Conservation (phyloP, 768 basidiomycete species). For the Leccinum sublutescens region DNA sequence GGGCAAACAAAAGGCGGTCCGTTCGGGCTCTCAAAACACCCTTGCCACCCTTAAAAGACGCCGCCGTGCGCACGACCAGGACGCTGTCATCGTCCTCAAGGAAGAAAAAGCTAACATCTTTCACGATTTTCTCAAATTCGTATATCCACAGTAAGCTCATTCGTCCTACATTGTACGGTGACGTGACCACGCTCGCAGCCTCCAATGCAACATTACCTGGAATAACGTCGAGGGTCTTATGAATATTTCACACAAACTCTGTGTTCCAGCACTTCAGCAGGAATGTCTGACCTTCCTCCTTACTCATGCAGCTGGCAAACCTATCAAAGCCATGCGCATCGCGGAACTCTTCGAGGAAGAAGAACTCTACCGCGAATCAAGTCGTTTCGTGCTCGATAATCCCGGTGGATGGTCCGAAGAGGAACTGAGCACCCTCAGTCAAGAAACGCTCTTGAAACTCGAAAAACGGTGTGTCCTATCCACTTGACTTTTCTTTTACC, state of each 20-base stretch:
- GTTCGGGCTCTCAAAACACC: slow-evolving; percentile 30
- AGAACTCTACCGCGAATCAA: slow-evolving; percentile 86
- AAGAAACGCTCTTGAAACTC: slow-evolving; percentile 82
- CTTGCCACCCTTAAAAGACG: slow-evolving; percentile 43
- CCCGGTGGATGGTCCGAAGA: slow-evolving; percentile 83
- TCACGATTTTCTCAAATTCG: slow-evolving; percentile 90
- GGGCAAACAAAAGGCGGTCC: slow-evolving; percentile 20
- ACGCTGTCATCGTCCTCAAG: slow-evolving; percentile 85
- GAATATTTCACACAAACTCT: slow-evolving; percentile 88
- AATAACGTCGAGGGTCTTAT: slow-evolving; percentile 90
- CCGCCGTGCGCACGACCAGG: slow-evolving; percentile 50
- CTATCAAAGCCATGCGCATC: slow-evolving; percentile 90
- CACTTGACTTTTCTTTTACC: background rate
- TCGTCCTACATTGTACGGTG: background rate
- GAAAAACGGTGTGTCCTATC: slow-evolving; percentile 66
- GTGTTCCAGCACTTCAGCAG: slow-evolving; percentile 75
- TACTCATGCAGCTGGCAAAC: slow-evolving; percentile 88
- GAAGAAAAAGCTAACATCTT: slow-evolving; percentile 89
- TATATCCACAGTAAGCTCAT: slow-evolving; percentile 82
- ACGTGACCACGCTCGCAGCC: slow-evolving; percentile 38
- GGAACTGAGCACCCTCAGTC: slow-evolving; percentile 77
- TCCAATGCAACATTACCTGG: slow-evolving; percentile 94
- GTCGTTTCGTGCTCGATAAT: slow-evolving; percentile 90
- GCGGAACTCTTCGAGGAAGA: slow-evolving; percentile 90
- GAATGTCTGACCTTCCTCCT: slow-evolving; percentile 87